Base-by-base conservation (phyloP, 2,329 filamentous ascomycete genomes). In the Trichoderma asperellum region DNA sequence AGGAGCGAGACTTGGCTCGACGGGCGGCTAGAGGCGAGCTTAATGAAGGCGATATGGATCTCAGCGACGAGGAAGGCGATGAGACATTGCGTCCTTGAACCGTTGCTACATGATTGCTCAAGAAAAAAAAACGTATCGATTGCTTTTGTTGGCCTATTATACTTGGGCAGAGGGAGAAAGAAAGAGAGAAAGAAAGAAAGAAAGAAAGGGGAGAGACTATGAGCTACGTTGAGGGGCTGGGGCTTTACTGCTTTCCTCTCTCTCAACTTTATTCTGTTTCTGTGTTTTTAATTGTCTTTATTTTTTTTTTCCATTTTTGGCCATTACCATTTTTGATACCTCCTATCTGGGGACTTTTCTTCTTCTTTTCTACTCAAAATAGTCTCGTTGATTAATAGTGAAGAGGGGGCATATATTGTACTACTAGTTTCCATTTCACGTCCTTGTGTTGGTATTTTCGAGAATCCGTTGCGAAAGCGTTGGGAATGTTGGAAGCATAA, bases 1-100 rank as follows among this genome's bases (percentile, higher is more conserved):
- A 79, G 4, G 88, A 91, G 78, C 80, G 88, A 65, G 86, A 85
- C 52, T 77, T 82, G 56, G 86, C 84, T 24, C 79, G 82, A 57
- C 81, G 83, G n/a, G 85, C 83, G 4, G 83, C 84, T 0, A 78
- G 81, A 52, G 85, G 84, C 27, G 83, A 84, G 47, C 74, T 83
- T 24, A 79, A 77, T 21, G 83, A 84, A 27, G 79, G 74, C 4
- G 82, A 82, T 0, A 77, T 79, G 73, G 78, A 79, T 5, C 72
- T 75, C 62, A 76, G 75, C 66, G 76, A 73, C 3, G 79, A 77
- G 3, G 79, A 80, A 40, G 78, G 74, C 24, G 78, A 81, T 67
- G 74, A 76, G 60, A 81, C 79, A 27, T 68, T 81, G 62, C 74
- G 75, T 67, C 75, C 78, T 29, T 78, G 68, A 79, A 60, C 11